Base-by-base conservation (phyloP, 176 grass and related monocot species). In the Aechmea fasciata region DNA sequence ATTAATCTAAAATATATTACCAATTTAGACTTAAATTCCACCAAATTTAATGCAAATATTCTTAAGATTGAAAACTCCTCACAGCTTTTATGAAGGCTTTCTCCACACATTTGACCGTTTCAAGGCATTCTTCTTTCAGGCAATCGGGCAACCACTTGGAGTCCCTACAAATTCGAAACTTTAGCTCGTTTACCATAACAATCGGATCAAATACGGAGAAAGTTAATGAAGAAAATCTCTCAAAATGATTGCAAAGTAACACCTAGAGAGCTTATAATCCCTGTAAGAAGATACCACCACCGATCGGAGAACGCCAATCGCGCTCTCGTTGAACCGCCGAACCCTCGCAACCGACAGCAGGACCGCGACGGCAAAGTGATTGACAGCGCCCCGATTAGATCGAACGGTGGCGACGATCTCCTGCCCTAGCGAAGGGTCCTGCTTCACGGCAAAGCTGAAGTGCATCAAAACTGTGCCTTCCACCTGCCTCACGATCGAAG, bases 401-500 rank as follows among this genome's bases (percentile, higher is more conserved):
- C 83, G 86, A 61, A 91, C 80, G 13, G 83, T 73, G 15, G 66
- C 75, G 53, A 91, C 26, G 2, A 96, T 71, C 75, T 96, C 88
- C 80, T 80, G 90, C 51, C 87, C 91, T 69, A 96, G 78, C 3
- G 78, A 79, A 7, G 85, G 69, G 65, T 96, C 91, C 78, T 96
- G 91, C 85, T 96, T 96, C 74, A 91, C 91, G 52, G 83, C 85
- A 72, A 96, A 96, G 63, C 84, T 57, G 26, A 96, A 52, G 68
- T 96, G 85, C 91, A 96, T 88, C 75, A 96, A 71, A 11, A 91
- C 85, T 24, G 87, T 96, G 3, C 91, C 80, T 73, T 88, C 87
- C 17, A 91, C 80, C 85, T 96, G 91, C 19, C 82, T 78, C 20
- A 74, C 73, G 57, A 96, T 82, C n/a, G 85, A 91, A 50, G 68